phyloP scores from a whole-genome alignment of 306 rosid genomes.

The Acacia confusa region DNA sequence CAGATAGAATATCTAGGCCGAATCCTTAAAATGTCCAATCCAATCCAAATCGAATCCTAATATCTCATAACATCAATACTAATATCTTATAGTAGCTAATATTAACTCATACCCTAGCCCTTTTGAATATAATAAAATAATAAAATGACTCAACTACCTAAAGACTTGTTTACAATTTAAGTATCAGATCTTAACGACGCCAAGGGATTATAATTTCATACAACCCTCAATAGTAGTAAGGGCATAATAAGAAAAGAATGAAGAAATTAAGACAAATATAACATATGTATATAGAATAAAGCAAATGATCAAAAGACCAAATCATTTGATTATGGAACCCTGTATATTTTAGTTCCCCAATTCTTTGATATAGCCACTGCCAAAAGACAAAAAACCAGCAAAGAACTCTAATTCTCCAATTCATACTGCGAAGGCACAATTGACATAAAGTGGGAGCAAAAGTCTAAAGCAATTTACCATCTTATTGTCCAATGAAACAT shows the following conservation, averaged over 20 bases:
- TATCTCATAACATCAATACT: too few relatives aligned
- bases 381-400: not conserved
- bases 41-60: too few relatives aligned
- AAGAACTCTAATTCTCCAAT: not conserved
- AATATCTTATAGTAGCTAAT: too few relatives aligned
- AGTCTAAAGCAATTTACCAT: not conserved
- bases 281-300: not conserved
- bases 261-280: not conserved
- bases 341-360: not conserved
- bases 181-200: not conserved
- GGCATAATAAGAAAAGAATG: not conserved
- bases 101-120: too few relatives aligned
- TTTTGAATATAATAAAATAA: too few relatives aligned
- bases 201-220: not conserved
- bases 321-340: not conserved
- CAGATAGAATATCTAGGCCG: too few relatives aligned
- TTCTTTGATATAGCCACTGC: not conserved
- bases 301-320: not conserved
- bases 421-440: conserved; percentile 10
- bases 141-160: too few relatives aligned
- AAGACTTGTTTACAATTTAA: too few relatives aligned
- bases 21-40: too few relatives aligned
- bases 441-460: not conserved
- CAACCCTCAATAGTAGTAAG: not conserved
- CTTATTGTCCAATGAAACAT: not conserved